A percentile compares a stretch with the other conserved stretches of the same genome.
Evolutionary conservation across 2,329 filamentous ascomycete genomes (phyloP).

Genomic region (Beauveria caledonica): DNA sequence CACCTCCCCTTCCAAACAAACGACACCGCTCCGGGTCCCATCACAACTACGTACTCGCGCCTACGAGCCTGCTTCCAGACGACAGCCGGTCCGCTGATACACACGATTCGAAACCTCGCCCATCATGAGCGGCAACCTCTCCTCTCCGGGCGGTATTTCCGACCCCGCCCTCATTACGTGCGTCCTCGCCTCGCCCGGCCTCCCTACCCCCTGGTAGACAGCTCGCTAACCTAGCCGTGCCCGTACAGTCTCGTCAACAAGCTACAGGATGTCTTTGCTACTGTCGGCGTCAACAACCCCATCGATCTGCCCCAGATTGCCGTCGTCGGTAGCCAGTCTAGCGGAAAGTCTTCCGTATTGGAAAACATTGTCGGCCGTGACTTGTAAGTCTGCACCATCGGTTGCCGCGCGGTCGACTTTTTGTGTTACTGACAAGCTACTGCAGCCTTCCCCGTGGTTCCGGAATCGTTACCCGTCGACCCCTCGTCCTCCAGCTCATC

Average conservation of each 20-base stretch:
- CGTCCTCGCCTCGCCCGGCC: constrained; percentile 16
- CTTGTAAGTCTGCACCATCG: constrained; percentile 60
- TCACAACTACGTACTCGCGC: not conserved
- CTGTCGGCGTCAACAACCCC: constrained; percentile 96
- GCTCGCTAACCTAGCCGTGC: not conserved
- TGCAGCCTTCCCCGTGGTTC: constrained; percentile 86
- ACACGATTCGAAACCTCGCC: not conserved
- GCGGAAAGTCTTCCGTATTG: constrained; percentile 96
- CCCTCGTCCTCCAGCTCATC: constrained; percentile 95
- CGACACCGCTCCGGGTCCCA: constrained; percentile 10
- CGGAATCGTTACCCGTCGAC: constrained; percentile 92
- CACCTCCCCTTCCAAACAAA: constrained; percentile 10
- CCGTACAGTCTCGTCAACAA: constrained; percentile 77
- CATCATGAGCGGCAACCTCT: constrained; percentile 30
- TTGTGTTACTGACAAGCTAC: constrained; percentile 15
- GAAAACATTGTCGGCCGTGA: constrained; percentile 98
- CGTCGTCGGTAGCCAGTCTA: constrained; percentile 96
- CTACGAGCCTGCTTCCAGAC: not conserved
- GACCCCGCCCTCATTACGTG: constrained; percentile 60
- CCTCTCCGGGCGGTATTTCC: constrained; percentile 50
- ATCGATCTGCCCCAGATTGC: constrained; percentile 98
- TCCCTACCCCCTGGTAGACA: constrained; percentile 12
- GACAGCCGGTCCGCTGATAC: constrained; percentile 6
- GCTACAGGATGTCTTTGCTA: constrained; percentile 98
- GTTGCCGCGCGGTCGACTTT: constrained; percentile 10